phyloP scores from a whole-genome alignment of 2,329 filamentous ascomycete genomes.

The Calonectria pauciramosa region DNA sequence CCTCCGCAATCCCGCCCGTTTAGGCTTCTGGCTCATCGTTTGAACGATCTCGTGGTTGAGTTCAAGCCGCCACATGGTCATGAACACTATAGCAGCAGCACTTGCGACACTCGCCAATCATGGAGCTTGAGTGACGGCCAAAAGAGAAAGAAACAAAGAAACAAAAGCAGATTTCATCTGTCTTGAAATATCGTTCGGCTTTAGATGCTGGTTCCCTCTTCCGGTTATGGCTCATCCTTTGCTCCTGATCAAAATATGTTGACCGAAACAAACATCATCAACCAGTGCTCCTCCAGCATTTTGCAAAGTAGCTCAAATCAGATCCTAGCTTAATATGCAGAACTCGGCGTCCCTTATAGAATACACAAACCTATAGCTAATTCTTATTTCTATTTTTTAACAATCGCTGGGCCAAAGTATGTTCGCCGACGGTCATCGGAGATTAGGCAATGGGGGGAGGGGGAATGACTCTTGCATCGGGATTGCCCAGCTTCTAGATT shows the following conservation, averaged over 20 bases:
- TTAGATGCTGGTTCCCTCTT: not conserved
- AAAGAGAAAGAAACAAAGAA: too few species aligned
- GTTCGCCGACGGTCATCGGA: not conserved
- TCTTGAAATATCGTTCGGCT: not conserved
- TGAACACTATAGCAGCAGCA: not conserved
- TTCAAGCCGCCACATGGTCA: not conserved
- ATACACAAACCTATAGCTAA: not conserved
- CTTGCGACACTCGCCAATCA: not conserved
- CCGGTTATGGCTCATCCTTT: not conserved
- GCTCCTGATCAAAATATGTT: not conserved
- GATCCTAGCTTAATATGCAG: not conserved
- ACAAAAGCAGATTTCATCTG: not conserved
- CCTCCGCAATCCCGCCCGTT: not conserved
- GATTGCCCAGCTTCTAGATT: not conserved
- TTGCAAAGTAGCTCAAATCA: not conserved
- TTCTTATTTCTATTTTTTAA: not conserved
- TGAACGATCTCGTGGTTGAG: not conserved
- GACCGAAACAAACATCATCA: not conserved
- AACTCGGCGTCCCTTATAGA: not conserved
- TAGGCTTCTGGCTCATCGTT: not conserved
- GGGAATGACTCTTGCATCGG: not conserved
- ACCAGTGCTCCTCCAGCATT: not conserved
- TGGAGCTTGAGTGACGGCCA: not conserved
- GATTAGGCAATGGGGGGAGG: not conserved
- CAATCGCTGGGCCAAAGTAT: not conserved